These are phyloP conservation scores for Micractinium conductrix DNA, from an alignment of 139 green algal species.

Conservation along the genomic window DNA sequence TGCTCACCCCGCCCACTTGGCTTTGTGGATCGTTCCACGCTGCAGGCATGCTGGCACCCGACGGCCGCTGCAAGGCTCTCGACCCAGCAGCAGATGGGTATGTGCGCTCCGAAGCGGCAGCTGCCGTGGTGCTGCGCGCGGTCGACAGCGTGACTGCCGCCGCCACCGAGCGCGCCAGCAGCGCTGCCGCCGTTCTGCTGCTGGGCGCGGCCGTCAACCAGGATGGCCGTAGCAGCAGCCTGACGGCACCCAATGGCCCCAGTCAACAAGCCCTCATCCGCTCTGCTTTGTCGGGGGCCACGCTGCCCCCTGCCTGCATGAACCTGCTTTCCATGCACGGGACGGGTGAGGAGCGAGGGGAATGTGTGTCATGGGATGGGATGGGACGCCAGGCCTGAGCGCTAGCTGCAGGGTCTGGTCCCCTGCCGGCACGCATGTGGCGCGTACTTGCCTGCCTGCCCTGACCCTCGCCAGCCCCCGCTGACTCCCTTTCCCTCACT, in stretches of 20 bases:
- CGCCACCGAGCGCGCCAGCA: background rate
- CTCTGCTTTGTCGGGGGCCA: constrained; percentile 47
- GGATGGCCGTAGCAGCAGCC: constrained; percentile 53
- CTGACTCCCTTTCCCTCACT: too few species aligned
- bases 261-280: constrained; percentile 64
- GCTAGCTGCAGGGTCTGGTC: too few species aligned
- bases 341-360: too few species aligned
- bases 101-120: constrained; percentile 66
- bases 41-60: constrained; percentile 49
- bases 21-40: constrained; percentile 30
- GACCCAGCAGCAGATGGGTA: constrained; percentile 86
- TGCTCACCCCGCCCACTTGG: constrained; percentile 21
- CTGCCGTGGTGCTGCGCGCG: background rate
- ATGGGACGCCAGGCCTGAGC: too few species aligned
- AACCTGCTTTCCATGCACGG: constrained; percentile 64
- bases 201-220: constrained; percentile 53
- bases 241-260: constrained; percentile 60
- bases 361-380: too few species aligned
- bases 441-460: too few species aligned
- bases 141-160: constrained; percentile 16
- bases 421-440: too few species aligned
- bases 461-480: too few species aligned
- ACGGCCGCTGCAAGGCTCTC: constrained; percentile 90
- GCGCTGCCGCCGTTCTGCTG: constrained; percentile 8
- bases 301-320: constrained; percentile 17